Evolutionary conservation across 176 grass and related monocot species (phyloP), one percentile per base, ranked within the genome.

Genomic region (Dendrocalamus sinicus): DNA sequence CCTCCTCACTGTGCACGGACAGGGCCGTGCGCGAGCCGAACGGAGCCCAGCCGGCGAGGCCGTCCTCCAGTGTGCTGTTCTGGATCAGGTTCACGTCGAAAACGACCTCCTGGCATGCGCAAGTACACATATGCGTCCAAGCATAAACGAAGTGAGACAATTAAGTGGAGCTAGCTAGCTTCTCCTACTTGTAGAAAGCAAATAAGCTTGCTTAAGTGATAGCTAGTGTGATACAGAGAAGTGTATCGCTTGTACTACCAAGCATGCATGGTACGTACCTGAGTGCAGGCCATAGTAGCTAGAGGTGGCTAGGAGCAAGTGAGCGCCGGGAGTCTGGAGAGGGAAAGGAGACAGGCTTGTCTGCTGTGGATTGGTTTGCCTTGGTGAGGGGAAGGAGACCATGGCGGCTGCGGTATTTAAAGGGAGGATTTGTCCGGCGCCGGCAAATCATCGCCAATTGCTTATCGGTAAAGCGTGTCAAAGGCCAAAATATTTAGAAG

Each of bases 31-130:
- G 8, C 7, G 79, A 9, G 17, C 90, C 90, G 12, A 86, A 62
- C 15, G 88, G 82, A 13, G 68, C 86, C 85, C 86, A 95, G 9
- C 86, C 50, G 51, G 17, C 13, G 53, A 88, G 72, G 60, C 44
- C 81, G 19, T 76, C 68, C 23, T 24, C 61, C 13, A 80, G 62
- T 32, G 62, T 45, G 79, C 86, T 68, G 72, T 88, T 70, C 59
- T 53, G 44, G 35, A 89, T 37, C 57, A 91, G 50, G 77, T 87
- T 82, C 57, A 75, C 85, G 45, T 78, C 92, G 72, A 84, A 91
- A 7, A 37, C 45, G 41, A 94, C 84, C 6, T 86, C 80, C 84
- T 94, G 76, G 28, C n/a, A 7, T n/a, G 37, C 12, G 45, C 69
- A 78, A 37, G 73, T 73, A 61, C 23, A 67, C 43, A 15, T 6